A percentile compares a stretch with the other conserved stretches of the same genome.
phyloP scores from a whole-genome alignment of 176 grass and related monocot genomes.

The Cenchrus fungigraminus region DNA sequence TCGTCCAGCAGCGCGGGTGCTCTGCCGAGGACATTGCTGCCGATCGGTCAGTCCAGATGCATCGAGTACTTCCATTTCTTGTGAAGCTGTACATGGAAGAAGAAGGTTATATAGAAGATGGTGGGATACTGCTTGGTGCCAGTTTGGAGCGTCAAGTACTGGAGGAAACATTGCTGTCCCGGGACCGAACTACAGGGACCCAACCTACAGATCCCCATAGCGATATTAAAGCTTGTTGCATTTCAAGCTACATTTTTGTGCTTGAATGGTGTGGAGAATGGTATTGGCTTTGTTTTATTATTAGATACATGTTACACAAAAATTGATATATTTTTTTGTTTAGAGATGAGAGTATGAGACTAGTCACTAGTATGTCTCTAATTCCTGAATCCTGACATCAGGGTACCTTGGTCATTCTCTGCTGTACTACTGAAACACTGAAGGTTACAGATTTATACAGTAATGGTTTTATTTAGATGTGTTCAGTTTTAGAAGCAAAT shows the following conservation, averaged over 20 bases:
- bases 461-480: neutral
- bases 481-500: neutral
- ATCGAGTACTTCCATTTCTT: conserved; percentile 70
- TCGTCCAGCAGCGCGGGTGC: conserved; percentile 12
- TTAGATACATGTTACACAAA: neutral
- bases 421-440: neutral
- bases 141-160: neutral
- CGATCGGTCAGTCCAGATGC: conserved; percentile 57
- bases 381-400: neutral
- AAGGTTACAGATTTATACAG: neutral
- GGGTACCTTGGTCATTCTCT: neutral
- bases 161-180: neutral
- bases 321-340: neutral
- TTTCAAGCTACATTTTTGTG: conserved; percentile 43
- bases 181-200: neutral
- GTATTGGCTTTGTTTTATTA: conserved; percentile 15
- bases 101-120: neutral
- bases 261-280: conserved; percentile 39
- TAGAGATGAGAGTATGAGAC: neutral
- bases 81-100: conserved; percentile 35
- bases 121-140: neutral
- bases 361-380: neutral
- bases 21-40: conserved; percentile 50
- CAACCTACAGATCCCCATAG: neutral
- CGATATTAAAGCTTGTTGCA: neutral